A percentile compares a stretch with the other conserved stretches of the same genome.
Conservation (phyloP, 2,329 filamentous ascomycete genomes). For the Neopestalotiopsis clavispora region DNA sequence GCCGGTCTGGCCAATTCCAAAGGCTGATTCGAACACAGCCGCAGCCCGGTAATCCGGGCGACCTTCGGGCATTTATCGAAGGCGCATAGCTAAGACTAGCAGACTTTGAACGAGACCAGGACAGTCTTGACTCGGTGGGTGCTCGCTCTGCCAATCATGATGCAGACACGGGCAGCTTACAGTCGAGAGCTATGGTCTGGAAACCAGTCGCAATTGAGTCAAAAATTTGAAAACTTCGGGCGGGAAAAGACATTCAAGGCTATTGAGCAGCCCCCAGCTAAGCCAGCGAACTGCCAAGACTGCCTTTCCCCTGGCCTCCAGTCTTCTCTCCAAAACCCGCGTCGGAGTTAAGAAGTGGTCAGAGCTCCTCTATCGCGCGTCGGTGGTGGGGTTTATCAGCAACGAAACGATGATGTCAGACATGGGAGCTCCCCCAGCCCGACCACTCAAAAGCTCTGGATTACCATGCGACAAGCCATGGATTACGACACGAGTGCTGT, state of each 20-base stretch:
- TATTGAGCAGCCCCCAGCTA: not conserved
- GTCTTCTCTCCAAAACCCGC: not conserved
- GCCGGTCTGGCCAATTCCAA: not conserved
- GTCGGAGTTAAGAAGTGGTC: constrained; percentile 7
- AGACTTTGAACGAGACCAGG: not conserved
- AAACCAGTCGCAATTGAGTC: not conserved
- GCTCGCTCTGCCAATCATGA: not conserved
- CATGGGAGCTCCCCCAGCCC: not conserved
- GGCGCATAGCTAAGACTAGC: not conserved
- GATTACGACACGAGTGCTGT: constrained; percentile 15
- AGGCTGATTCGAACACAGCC: not conserved
- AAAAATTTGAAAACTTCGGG: not conserved
- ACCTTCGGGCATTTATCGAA: not conserved
- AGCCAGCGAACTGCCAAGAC: no score
- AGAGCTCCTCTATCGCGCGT: not conserved
- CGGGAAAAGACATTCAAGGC: not conserved
- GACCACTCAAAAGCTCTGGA: constrained; percentile 12
- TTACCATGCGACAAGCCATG: constrained; percentile 11
- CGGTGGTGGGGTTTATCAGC: constrained; percentile 4
- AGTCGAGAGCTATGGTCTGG: not conserved
- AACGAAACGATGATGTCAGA: constrained; percentile 6
- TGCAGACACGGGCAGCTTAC: not conserved
- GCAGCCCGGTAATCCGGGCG: not conserved
- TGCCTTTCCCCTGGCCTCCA: not conserved
- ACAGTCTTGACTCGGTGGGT: not conserved